Conservation (phyloP, 805 yeast species). For the Hanseniaspora singularis region DNA sequence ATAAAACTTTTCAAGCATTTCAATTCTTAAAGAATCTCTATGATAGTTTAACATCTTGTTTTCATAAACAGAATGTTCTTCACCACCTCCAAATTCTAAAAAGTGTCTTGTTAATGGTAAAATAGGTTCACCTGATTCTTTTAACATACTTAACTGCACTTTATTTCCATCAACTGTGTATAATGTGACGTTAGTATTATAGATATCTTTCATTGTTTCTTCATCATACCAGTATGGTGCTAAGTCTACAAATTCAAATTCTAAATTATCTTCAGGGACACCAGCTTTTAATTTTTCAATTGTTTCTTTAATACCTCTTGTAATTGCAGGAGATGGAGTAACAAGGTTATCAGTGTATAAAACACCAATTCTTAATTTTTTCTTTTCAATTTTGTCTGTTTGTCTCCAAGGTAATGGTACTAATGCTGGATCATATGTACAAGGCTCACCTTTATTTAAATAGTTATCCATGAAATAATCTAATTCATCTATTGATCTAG, state of each 20-base stretch:
- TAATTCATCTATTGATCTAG: conserved; percentile 52
- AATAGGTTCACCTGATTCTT: conserved; percentile 59
- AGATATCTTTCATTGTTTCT: conserved; percentile 20
- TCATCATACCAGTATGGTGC: conserved; percentile 21
- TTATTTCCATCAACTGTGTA: conserved; percentile 60
- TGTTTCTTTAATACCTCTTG: conserved; percentile 43
- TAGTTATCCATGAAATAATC: conserved; percentile 55
- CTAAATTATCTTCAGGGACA: conserved; percentile 34
- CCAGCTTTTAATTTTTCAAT: conserved; percentile 43
- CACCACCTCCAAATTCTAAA: conserved; percentile 48
- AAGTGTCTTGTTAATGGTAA: conserved; percentile 51
- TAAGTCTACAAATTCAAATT: conserved; percentile 41
- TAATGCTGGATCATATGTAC: conserved; percentile 36
- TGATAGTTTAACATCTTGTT: conserved; percentile 42
- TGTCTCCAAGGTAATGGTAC: conserved; percentile 33
- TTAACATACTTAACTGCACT: conserved; percentile 40
- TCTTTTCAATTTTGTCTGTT: conserved; percentile 19
- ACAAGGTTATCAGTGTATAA: conserved; percentile 54
- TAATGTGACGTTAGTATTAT: conserved; percentile 25
- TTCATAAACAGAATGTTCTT: conserved; percentile 37
- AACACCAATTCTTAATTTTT: conserved; percentile 45
- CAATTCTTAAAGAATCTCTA: conserved; percentile 49
- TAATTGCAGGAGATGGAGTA: conserved; percentile 54
- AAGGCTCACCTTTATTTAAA: conserved; percentile 52
- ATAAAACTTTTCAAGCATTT: conserved; percentile 23